These are phyloP conservation scores for Pisolithus sp. DNA, from an alignment of 768 basidiomycete species.

Conservation along the genomic window DNA sequence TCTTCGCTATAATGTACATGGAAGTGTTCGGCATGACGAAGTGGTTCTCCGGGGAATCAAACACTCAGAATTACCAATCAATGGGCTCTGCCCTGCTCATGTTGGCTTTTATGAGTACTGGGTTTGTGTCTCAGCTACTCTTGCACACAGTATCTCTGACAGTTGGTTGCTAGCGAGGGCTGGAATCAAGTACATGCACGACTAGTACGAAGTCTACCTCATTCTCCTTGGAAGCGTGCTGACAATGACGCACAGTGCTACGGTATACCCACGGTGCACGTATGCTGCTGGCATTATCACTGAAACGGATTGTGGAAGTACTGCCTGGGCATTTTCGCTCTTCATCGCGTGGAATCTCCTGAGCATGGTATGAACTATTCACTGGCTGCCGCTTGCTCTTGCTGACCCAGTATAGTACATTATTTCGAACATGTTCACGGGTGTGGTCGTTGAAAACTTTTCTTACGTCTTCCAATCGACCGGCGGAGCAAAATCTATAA, in stretches of 20 bases:
- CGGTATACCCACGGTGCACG: constrained; percentile 79
- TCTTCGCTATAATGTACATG: constrained; percentile 82
- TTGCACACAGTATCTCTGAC: background rate
- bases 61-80: constrained; percentile 70
- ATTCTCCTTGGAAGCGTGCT: background rate
- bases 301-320: constrained; percentile 85
- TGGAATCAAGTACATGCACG: constrained; percentile 99
- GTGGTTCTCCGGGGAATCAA: constrained; percentile 64
- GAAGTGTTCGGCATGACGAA: constrained; percentile 92
- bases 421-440: constrained; percentile 93
- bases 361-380: constrained; percentile 67
- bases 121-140: constrained; percentile 43
- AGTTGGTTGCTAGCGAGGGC: constrained; percentile 55
- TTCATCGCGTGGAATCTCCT: constrained; percentile 95
- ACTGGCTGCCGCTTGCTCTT: constrained; percentile 10
- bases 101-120: constrained; percentile 88
- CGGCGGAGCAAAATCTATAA: constrained; percentile 74
- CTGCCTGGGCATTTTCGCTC: constrained; percentile 73
- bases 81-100: constrained; percentile 80
- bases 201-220: constrained; percentile 53
- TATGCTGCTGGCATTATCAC: constrained; percentile 37
- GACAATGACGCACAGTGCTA: constrained; percentile 42
- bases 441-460: constrained; percentile 94
- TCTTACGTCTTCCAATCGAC: constrained; percentile 91
- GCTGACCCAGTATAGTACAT: constrained; percentile 59